phyloP scores from a whole-genome alignment of 768 basidiomycete genomes.

The Termitomyces sp. region DNA sequence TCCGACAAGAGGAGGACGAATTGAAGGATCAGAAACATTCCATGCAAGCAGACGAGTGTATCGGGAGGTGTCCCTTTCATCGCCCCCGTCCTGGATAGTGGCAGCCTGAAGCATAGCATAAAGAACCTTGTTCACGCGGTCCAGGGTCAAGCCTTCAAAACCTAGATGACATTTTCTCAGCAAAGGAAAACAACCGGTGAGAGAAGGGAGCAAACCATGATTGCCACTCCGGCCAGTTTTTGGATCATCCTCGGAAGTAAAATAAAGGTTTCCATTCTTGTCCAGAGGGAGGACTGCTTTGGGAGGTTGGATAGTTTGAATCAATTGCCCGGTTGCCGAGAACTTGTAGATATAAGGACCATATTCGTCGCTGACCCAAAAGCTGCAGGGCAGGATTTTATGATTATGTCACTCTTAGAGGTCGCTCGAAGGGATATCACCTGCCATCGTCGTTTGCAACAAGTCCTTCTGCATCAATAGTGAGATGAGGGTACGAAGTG shows the following conservation, averaged over 20 bases:
- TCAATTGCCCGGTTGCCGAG: constrained; percentile 36
- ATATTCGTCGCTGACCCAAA: constrained; percentile 67
- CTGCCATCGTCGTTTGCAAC: constrained; percentile 54
- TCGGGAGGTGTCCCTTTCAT: constrained; percentile 36
- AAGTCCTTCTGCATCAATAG: constrained; percentile 54
- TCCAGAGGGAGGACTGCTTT: constrained; percentile 46
- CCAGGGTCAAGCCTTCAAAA: constrained; percentile 55
- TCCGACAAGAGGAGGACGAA: constrained; percentile 35
- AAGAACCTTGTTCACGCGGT: constrained; percentile 38
- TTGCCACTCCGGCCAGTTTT: constrained; percentile 49
- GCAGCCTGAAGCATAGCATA: constrained; percentile 63
- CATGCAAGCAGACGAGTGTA: constrained; percentile 55
- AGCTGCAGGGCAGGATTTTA: constrained; percentile 24
- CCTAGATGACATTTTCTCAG: constrained; percentile 26
- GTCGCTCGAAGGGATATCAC: constrained; percentile 22
- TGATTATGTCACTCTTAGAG: not conserved
- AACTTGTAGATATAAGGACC: constrained; percentile 61
- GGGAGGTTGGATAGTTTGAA: constrained; percentile 55
- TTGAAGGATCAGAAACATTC: constrained; percentile 32
- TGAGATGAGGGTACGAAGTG: constrained; percentile 35
- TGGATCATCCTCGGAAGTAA: constrained; percentile 43
- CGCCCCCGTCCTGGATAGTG: constrained; percentile 57
- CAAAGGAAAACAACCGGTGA: not conserved
- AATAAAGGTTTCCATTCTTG: constrained; percentile 39
- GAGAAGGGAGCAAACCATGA: constrained; percentile 31